Evolutionary conservation across 768 basidiomycete species (phyloP), one percentile per base, ranked within the genome.

Genomic region (Kwoniella dendrophila): DNA sequence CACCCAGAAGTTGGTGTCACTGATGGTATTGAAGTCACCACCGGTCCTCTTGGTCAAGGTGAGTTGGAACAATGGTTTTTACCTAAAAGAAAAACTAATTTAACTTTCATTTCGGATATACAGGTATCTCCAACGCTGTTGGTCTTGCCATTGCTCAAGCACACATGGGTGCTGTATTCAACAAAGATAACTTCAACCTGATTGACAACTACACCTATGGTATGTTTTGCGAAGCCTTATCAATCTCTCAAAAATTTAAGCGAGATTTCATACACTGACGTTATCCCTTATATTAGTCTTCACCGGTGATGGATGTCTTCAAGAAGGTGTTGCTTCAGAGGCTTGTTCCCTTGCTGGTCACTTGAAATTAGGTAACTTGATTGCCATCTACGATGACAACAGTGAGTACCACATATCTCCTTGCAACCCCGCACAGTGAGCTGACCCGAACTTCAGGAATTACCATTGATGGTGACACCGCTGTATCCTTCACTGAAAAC

Each of bases 301-400:
- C 83, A 84, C 86, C 63, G 94, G 94, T 72, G 94, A 97, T 80
- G 94, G 94, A 47, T 97, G 94, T 81, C 84, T 97, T 56, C 93
- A 94, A 89, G 94, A 97, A 81, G 94, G 94, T 83, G 87, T 97
- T 68, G 85, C 92, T n/a, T 84, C 85, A 66, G 94, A 97, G 79
- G 92, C 94, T 40, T 88, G 89, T 63, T 91, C 89, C 72, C 84
- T 96, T 66, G 93, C 92, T 63, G 94, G 93, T 65, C 94, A 97
- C 81, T 84, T 96, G 72, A 87, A 92, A 78, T 85, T 97, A 41
- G 92, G 90, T 58, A 96, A 94, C 81, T 83, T 97, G 72, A 88
- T 97, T 73, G 90, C 89, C 60, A 83, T 96, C 75, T 96, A 94
- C 80, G 94, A 97, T 75, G 92, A 96, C 81, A 96, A 97, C 82